Conservation (phyloP, 1,284 basidiomycete genomes). For the Trametes versicolor region DNA sequence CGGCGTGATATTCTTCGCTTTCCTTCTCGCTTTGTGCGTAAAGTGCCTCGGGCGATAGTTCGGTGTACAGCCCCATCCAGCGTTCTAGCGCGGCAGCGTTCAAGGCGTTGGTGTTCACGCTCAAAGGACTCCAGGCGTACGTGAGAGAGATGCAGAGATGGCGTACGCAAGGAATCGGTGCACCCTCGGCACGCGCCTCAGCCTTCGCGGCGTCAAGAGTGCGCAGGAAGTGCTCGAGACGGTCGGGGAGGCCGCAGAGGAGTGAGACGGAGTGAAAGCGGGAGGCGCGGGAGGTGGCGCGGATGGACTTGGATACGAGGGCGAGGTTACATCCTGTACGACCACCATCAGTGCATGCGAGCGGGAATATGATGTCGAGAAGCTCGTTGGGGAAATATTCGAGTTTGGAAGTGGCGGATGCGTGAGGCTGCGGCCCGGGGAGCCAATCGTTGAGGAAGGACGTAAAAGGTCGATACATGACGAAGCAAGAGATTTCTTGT, state of each 20-base stretch:
- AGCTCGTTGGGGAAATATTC: slow-evolving; percentile 1
- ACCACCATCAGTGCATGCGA: slow-evolving; percentile 15
- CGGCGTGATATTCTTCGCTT: neutral
- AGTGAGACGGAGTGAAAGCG: slow-evolving; percentile 20
- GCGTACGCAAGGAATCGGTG: slow-evolving; percentile 4
- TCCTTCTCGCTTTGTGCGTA: too few species aligned
- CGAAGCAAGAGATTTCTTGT: too few species aligned
- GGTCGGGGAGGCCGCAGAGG: slow-evolving; percentile 4
- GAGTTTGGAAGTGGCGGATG: neutral
- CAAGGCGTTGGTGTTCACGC: too few species aligned
- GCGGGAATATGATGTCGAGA: slow-evolving; percentile 15
- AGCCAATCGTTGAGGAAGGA: too few species aligned
- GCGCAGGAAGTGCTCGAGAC: slow-evolving; percentile 3
- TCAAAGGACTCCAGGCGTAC: too few species aligned
- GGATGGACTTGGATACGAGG: slow-evolving; percentile 12
- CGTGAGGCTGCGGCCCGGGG: too few species aligned
- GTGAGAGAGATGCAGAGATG: slow-evolving; percentile 14
- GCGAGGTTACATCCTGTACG: slow-evolving; percentile 6
- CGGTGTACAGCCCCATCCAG: neutral
- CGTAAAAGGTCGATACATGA: too few species aligned
- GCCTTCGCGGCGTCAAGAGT: neutral
- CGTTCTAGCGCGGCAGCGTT: too few species aligned
- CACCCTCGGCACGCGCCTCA: slow-evolving; percentile 2
- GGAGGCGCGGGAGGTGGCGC: slow-evolving; percentile 4
- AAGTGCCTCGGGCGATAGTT: neutral